Evolutionary conservation across 1,139 yeast species (phyloP).

Genomic region (Zygosaccharomyces sapae): DNA sequence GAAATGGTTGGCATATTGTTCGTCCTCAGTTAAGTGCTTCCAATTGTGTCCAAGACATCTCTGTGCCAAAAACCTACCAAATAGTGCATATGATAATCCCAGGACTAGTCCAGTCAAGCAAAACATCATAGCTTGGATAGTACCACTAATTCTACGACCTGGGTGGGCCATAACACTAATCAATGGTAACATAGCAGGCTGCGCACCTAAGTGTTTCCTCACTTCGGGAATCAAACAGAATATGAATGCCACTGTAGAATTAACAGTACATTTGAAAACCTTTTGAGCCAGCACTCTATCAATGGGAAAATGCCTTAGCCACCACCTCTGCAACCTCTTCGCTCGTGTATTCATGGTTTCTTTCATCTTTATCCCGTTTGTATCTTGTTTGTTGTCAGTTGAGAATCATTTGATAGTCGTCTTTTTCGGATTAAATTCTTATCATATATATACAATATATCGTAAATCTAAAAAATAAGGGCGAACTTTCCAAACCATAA

Average conservation of each 20-base stretch:
- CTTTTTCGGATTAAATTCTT: neutral
- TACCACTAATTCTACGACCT: conserved; percentile 46
- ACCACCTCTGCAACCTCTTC: conserved; percentile 9
- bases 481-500: neutral
- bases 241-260: conserved; percentile 41
- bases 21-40: conserved; percentile 27
- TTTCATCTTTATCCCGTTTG: neutral
- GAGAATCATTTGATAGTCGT: neutral
- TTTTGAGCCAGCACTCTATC: conserved; percentile 36
- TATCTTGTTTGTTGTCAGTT: neutral
- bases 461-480: neutral
- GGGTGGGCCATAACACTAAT: conserved; percentile 48
- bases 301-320: conserved; percentile 28
- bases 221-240: conserved; percentile 40
- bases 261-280: conserved; percentile 40
- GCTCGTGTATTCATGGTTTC: conserved; percentile 2
- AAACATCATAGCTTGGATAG: conserved; percentile 42
- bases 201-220: conserved; percentile 38
- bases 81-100: conserved; percentile 43
- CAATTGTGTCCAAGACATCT: conserved; percentile 35
- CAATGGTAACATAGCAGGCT: conserved; percentile 43
- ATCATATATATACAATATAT: neutral
- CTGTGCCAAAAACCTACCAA: conserved; percentile 43
- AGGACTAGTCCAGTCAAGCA: conserved; percentile 41
- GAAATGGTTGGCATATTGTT: conserved; percentile 33